A percentile compares a stretch with the other conserved stretches of the same genome.
phyloP scores from a whole-genome alignment of 352 stramenopile genomes.

The Phytopythium chamaehyphon region DNA sequence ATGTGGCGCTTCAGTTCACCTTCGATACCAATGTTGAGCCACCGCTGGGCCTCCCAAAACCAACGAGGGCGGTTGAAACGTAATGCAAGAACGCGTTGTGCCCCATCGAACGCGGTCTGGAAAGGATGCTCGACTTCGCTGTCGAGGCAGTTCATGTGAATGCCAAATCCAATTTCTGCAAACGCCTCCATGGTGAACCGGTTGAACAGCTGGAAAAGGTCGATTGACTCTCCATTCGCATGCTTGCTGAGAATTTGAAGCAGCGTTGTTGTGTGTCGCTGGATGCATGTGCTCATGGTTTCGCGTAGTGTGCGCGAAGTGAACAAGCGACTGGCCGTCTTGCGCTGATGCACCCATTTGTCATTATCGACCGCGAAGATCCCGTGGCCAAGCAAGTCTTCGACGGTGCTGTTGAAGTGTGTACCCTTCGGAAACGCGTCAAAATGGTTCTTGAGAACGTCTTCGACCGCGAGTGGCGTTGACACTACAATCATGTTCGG shows the following conservation, averaged over 20 bases:
- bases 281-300: constrained; percentile 29
- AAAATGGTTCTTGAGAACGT: constrained; percentile 57
- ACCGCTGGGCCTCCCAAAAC: constrained; percentile 44
- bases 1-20: constrained; percentile 23
- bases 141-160: constrained; percentile 33
- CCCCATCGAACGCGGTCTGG: constrained; percentile 45
- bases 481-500: constrained; percentile 18
- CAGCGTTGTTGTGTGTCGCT: constrained; percentile 20
- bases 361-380: constrained; percentile 63
- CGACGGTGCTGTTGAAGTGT: constrained; percentile 21
- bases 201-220: constrained; percentile 43
- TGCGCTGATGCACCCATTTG: constrained; percentile 61
- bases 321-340: constrained; percentile 63
- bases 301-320: constrained; percentile 34
- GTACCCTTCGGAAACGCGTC: constrained; percentile 62
- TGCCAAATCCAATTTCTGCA: constrained; percentile 63
- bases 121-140: constrained; percentile 39
- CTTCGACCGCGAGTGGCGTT: constrained; percentile 26
- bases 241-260: constrained; percentile 16
- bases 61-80: constrained; percentile 35
- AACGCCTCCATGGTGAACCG: constrained; percentile 68
- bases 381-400: constrained; percentile 52
- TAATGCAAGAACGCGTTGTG: constrained; percentile 21
- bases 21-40: constrained; percentile 28
- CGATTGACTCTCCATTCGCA: constrained; percentile 11